A percentile compares a stretch with the other conserved stretches of the same genome.
These are phyloP conservation scores for Triticum aestivum DNA, from an alignment of 176 grass and related monocot species.

Conservation along the genomic window IWGSC_CS_RefSeq_v2.1 NC_057804.1:12236543-12237042, in stretches of 20 bases:
- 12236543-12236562: constrained; percentile 34
- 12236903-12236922: constrained; percentile 43
- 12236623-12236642: constrained; percentile 55
- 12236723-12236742: constrained; percentile 10
- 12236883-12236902: constrained; percentile 47
- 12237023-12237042: constrained; percentile 53
- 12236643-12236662: constrained; percentile 46
- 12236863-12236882: constrained; percentile 69
- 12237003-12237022: constrained; percentile 67
- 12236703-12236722: constrained; percentile 41
- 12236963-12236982: constrained; percentile 51
- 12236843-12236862: constrained; percentile 73
- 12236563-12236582: background rate
- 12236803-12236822: background rate
- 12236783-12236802: too few relatives aligned
- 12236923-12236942: constrained; percentile 71
- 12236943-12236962: constrained; percentile 89
- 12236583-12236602: constrained; percentile 52
- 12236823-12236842: background rate
- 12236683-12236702: constrained; percentile 10
- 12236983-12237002: constrained; percentile 44
- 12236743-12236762: constrained; percentile 7
- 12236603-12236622: constrained; percentile 72
- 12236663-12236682: background rate
- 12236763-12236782: background rate